phyloP scores from a whole-genome alignment of 2,329 filamentous ascomycete species.

The Chalaropsis ovoidea region DNA sequence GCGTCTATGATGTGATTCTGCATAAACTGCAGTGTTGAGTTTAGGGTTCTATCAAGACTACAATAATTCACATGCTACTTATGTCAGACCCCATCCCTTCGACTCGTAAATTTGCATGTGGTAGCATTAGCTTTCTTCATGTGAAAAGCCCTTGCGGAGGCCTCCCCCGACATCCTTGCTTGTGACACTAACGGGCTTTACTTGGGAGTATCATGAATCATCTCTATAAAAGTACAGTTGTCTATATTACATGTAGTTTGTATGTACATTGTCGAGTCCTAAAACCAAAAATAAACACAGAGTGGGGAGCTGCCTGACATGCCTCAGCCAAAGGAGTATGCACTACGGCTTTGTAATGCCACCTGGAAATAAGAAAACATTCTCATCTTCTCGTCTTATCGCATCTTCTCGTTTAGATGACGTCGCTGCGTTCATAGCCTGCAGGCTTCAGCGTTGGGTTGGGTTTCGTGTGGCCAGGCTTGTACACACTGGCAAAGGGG shows the following conservation, averaged over 20 bases:
- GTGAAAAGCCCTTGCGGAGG: not conserved
- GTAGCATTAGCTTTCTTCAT: not conserved
- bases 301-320: conserved; percentile 2
- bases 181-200: no score
- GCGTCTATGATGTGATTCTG: not conserved
- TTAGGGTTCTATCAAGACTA: not conserved
- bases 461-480: conserved; percentile 55
- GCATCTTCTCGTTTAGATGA: conserved; percentile 42
- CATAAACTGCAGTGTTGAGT: not conserved
- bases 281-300: conserved; percentile 8
- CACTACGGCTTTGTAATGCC: conserved; percentile 4
- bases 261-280: not conserved
- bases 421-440: conserved; percentile 77
- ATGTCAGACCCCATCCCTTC: not conserved
- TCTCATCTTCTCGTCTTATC: conserved; percentile 10
- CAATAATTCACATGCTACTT: not conserved
- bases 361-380: not conserved
- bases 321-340: not conserved
- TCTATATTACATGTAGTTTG: not conserved
- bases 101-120: not conserved
- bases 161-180: not conserved
- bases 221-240: no score
- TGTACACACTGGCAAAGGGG: conserved; percentile 78
- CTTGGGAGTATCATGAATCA: no score
- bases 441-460: conserved; percentile 54